Evolutionary conservation across 345 rosid species (phyloP).

Genomic region (Excoecaria cochinchinensis): DNA sequence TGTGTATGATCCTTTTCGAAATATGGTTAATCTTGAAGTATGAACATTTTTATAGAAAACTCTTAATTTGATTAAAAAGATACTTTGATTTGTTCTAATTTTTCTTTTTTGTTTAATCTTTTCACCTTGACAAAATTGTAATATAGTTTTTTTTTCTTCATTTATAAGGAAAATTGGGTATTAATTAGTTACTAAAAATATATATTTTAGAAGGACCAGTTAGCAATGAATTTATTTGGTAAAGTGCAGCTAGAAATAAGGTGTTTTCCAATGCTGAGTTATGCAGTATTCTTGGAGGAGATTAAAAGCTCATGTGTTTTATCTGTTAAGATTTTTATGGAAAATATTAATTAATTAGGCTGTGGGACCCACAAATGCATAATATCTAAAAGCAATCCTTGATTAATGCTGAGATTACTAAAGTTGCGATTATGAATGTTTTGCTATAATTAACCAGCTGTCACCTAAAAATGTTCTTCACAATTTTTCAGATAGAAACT

Average conservation of each 20-base stretch:
- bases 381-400: not conserved
- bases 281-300: not conserved
- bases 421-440: not conserved
- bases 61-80: too few species aligned
- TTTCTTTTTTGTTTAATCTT: too few species aligned
- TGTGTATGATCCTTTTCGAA: too few species aligned
- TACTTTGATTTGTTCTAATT: too few species aligned
- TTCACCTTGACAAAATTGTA: too few species aligned
- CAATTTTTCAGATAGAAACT: not conserved
- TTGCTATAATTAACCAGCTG: not conserved
- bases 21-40: too few species aligned
- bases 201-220: too few species aligned
- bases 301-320: not conserved
- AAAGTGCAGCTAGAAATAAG: not conserved
- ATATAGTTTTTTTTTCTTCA: too few species aligned
- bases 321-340: not conserved
- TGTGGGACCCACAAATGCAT: not conserved
- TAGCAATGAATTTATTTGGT: not conserved
- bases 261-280: not conserved
- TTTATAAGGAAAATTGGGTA: too few species aligned
- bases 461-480: not conserved
- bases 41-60: too few species aligned
- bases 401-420: slow-evolving; percentile 8
- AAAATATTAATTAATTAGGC: not conserved
- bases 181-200: too few species aligned